These are phyloP conservation scores for Trichoderma koningii DNA, from an alignment of 2,329 filamentous ascomycete species.

Conservation along the genomic window DNA sequence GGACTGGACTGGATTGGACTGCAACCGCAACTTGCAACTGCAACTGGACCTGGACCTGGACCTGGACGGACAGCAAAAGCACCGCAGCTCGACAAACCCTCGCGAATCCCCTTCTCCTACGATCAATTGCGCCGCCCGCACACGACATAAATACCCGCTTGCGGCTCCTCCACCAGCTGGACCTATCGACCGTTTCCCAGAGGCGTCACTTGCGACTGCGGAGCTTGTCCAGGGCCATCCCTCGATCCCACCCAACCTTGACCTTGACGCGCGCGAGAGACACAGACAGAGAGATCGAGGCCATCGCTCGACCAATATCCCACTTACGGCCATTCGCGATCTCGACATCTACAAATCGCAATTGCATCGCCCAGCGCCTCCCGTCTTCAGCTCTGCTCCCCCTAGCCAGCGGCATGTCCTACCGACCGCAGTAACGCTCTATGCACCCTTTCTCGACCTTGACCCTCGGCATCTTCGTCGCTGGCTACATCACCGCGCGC, in stretches of 20 bases:
- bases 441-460: constrained; percentile 99
- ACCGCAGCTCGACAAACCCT: constrained; percentile 6
- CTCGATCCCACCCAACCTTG: neutral
- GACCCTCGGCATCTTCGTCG: constrained; percentile 97
- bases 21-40: neutral
- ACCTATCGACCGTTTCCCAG: constrained; percentile 5
- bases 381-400: neutral
- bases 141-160: constrained; percentile 9
- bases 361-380: neutral
- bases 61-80: too few relatives aligned
- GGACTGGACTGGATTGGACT: too few relatives aligned
- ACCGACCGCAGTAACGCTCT: constrained; percentile 51
- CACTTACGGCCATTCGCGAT: neutral
- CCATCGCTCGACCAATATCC: constrained; percentile 16
- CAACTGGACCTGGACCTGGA: too few relatives aligned
- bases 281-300: neutral
- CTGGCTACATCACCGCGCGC: constrained; percentile 98
- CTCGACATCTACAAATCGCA: neutral
- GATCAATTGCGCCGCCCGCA: constrained; percentile 3
- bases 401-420: constrained; percentile 46
- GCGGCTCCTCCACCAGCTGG: neutral
- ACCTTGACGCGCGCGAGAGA: constrained; percentile 9
- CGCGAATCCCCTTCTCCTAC: neutral
- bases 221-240: neutral
- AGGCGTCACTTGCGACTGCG: neutral